A percentile compares a stretch with the other conserved stretches of the same genome.
Conservation (phyloP, 305 asterid species). For the Fraxinus xanthoxyloides region DNA sequence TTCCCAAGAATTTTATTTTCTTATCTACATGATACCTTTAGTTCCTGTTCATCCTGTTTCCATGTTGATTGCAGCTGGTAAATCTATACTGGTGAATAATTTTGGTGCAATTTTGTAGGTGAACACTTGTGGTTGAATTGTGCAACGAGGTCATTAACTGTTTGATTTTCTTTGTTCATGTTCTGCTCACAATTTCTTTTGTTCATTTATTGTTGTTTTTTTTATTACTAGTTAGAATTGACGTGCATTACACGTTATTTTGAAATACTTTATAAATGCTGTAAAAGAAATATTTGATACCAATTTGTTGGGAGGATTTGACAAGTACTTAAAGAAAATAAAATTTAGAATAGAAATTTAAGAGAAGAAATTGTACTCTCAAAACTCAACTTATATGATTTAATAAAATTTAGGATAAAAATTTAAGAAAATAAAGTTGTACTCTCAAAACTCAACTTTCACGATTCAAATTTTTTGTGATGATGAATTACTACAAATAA, state of each 20-base stretch:
- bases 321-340: background rate
- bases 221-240: background rate
- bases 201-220: background rate
- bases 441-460: no score
- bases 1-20: constrained; percentile 35
- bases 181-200: background rate
- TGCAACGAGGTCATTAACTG: constrained; percentile 1
- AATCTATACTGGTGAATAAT: constrained; percentile 25
- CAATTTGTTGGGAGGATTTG: background rate
- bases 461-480: background rate
- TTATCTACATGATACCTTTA: constrained; percentile 22
- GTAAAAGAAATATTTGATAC: background rate
- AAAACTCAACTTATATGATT: background rate
- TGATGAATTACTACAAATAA: no score
- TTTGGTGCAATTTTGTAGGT: constrained; percentile 22
- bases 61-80: constrained; percentile 27
- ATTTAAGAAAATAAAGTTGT: background rate
- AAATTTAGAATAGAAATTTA: no score
- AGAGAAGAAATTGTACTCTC: background rate
- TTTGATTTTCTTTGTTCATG: background rate
- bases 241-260: no score
- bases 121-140: constrained; percentile 15
- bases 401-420: background rate
- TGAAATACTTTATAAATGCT: no score
- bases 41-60: constrained; percentile 26